Evolutionary conservation across 805 yeast genomes (phyloP), one percentile per base, ranked within the genome.

Genomic region (Candida qinlingensis): DNA sequence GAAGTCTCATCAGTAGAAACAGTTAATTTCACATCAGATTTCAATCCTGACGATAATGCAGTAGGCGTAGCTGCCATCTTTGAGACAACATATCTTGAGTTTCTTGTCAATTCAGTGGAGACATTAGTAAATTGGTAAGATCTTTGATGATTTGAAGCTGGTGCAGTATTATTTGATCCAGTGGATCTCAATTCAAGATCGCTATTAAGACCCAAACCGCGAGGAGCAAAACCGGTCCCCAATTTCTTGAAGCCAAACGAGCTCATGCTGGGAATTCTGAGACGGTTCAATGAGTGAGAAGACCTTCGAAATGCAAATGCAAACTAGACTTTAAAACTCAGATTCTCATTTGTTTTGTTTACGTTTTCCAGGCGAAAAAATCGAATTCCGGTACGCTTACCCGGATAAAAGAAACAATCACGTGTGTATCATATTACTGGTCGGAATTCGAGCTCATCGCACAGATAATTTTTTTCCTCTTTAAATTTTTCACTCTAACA

Each of bases 11-110:
- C 69, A 52, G 62, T 53, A 49, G 63, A 43, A 48, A 67, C 64
- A 46, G 60, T 31, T 49, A 58, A 51, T 3, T 45, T 42, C 6
- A 37, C 30, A n/a, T 37, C 45, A 11, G 8, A 8, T 31, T 11
- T 11, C 34, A 31, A 11, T 11, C 11, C 34, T 8, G 34, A 31
- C 11, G 38, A 40, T 31, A 61, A 45, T 5, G 47, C 53, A 10
- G 37, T 42, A 1, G 92, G 92, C 3, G 70, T 58, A 1, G 84
- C 81, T 4, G 82, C 79, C 12, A 82, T 69, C 55, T 72, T 73
- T 3, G 77, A 70, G 12, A 83, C 82, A 47, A 79, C 74, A 60
- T 81, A 85, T 48, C 79, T 72, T 42, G 75, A 72, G 56, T 75
- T 82, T 54, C 77, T 74, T 6, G 87, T 80, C 53, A 83, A 68